Base-by-base conservation (phyloP, 768 basidiomycete genomes). In the Austroboletus festivus region DNA sequence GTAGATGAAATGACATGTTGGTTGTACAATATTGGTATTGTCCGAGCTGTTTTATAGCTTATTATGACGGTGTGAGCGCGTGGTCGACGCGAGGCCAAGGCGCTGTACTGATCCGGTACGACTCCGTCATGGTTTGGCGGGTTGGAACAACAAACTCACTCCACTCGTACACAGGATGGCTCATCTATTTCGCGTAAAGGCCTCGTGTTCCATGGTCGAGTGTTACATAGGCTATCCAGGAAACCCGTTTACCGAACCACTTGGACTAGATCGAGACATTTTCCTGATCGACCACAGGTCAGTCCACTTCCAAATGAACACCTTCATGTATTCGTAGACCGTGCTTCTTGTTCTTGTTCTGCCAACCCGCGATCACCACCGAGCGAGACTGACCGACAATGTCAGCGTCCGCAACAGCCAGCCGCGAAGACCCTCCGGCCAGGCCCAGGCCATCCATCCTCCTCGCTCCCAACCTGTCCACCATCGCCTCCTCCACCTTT, bases 1-100 rank as follows among this genome's bases (percentile, higher is more conserved):
- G 83, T 12, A 88, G 69, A 42, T 76, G 76, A 57, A 86, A 75
- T 10, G 69, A 61, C 65, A 67, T 50, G 19, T 63, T 44, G 38
- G n/a, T n/a, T 47, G 16, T 26, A 31, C 11, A 12, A 4, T 22
- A 16, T 28, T 13, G 4, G 38, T 10, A 2, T 24, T 12, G 47
- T 3, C n/a, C n/a, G 28, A 12, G 7, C 12, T 28, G 28, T 12
- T 28, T 28, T 28, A 28, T 28, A 28, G 28, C n/a, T n/a, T n/a
- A n/a, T n/a, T n/a, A n/a, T n/a, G n/a, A 23, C 21, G 11, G 20
- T 28, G 26, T 11, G 26, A 28, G 26, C 24, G 30, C 51, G 52
- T 43, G 52, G 24, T 19, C 11, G 19, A 55, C 53, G 11, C 42
- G 52, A 48, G 52, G 45, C 40, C n/a, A 38, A 21, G 31, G 39